Evolutionary conservation across 2,329 filamentous ascomycete genomes (phyloP).

Genomic region (Penicillium sp.): DNA sequence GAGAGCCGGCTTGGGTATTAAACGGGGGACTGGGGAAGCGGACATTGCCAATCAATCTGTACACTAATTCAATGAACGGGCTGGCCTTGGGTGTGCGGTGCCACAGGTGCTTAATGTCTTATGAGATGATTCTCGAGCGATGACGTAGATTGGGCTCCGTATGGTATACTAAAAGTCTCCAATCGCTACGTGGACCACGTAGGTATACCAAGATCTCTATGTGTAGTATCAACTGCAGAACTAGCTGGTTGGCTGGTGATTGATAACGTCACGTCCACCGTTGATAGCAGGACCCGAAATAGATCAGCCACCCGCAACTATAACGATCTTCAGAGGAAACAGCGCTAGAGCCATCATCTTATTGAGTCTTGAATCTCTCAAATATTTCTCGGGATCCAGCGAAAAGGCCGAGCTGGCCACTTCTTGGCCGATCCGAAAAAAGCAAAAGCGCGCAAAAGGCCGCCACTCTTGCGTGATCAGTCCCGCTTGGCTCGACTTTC

Average conservation of each 20-base stretch:
- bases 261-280: neutral
- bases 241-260: neutral
- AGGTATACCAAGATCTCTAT: neutral
- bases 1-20: slow-evolving; percentile 28
- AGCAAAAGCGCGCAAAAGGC: slow-evolving; percentile 16
- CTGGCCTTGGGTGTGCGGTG: slow-evolving; percentile 14
- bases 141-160: neutral
- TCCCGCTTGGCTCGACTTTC: slow-evolving; percentile 21
- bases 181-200: neutral
- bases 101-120: neutral
- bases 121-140: neutral
- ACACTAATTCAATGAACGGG: slow-evolving; percentile 24
- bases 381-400: neutral
- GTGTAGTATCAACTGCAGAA: neutral
- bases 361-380: no score
- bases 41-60: slow-evolving; percentile 18
- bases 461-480: slow-evolving; percentile 35
- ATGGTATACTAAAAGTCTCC: neutral
- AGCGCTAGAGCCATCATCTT: neutral
- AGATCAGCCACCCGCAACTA: neutral
- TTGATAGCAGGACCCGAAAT: neutral
- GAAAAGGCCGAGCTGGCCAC: neutral
- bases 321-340: neutral
- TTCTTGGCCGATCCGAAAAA: neutral
- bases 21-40: neutral